Evolutionary conservation across 2,329 filamentous ascomycete genomes (phyloP).

Genomic region (Aspergillus pseudoviridinutans): DNA sequence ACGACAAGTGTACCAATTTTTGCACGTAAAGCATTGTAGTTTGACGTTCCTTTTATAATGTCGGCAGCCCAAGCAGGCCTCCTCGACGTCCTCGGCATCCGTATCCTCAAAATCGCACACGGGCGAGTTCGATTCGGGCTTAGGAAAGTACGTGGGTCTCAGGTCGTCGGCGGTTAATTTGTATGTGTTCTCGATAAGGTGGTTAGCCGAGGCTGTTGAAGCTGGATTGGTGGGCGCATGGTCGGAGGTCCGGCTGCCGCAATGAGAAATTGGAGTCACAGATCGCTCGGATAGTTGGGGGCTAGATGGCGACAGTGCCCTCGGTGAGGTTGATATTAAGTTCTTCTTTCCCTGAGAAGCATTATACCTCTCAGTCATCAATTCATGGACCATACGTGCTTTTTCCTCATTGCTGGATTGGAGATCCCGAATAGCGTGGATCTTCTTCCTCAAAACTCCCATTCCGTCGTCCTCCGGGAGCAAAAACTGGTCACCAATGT

Average conservation of each 20-base stretch:
- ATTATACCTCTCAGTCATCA: constrained; percentile 67
- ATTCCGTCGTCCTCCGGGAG: constrained; percentile 79
- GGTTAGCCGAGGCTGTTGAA: constrained; percentile 24
- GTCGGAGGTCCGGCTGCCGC: constrained; percentile 26
- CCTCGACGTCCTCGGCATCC: constrained; percentile 47
- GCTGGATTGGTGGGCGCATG: constrained; percentile 23
- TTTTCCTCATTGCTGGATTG: constrained; percentile 60
- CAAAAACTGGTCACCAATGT: constrained; percentile 15
- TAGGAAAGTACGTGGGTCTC: constrained; percentile 62
- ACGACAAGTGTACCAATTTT: constrained; percentile 89
- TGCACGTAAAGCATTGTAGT: constrained; percentile 84
- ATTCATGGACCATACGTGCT: constrained; percentile 65
- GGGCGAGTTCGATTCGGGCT: constrained; percentile 25
- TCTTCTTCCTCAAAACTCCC: constrained; percentile 61
- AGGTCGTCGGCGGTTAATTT: constrained; percentile 54
- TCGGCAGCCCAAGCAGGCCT: constrained; percentile 68
- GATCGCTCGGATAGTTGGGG: constrained; percentile 23
- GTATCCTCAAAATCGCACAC: constrained; percentile 35
- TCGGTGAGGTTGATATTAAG: constrained; percentile 10
- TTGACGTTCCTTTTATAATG: constrained; percentile 97
- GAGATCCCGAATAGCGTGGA: constrained; percentile 64
- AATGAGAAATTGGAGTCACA: constrained; percentile 28
- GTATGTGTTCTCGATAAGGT: constrained; percentile 30
- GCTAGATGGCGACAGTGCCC: constrained; percentile 22
- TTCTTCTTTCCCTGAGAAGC: constrained; percentile 37